A percentile compares a stretch with the other conserved stretches of the same genome.
Evolutionary conservation across 2,329 filamentous ascomycete genomes (phyloP).

Genomic region (Cladosporium sp.): DNA sequence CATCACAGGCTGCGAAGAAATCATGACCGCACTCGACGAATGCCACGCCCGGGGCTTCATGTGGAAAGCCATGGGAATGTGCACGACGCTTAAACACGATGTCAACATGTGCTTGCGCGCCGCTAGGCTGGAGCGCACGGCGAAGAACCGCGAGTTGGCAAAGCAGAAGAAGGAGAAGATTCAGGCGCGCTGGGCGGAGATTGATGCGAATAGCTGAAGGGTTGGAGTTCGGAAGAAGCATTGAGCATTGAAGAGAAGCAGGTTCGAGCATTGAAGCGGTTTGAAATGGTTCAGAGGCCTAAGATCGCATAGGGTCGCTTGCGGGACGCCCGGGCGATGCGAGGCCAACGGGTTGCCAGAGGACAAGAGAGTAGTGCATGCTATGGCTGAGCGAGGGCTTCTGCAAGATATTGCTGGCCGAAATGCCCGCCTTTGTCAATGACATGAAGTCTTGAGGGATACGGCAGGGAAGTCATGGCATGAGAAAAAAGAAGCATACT

Average conservation of each 20-base stretch:
- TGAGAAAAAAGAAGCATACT: too few species aligned
- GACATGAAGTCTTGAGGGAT: too few species aligned
- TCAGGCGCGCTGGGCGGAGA: slow-evolving; percentile 72
- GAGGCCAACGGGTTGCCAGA: too few species aligned
- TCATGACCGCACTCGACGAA: slow-evolving; percentile 91
- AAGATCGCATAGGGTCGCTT: too few species aligned
- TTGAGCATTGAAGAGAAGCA: background rate
- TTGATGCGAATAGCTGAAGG: slow-evolving; percentile 62
- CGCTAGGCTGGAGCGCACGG: slow-evolving; percentile 73
- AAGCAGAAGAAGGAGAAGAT: slow-evolving; percentile 68
- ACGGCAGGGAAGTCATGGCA: too few species aligned
- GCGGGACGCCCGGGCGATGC: too few species aligned
- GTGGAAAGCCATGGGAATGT: slow-evolving; percentile 85
- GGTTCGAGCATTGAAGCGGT: background rate
- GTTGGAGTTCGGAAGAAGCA: background rate
- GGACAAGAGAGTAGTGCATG: too few species aligned
- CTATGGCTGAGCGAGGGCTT: too few species aligned
- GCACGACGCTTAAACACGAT: slow-evolving; percentile 77
- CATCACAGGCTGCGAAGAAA: slow-evolving; percentile 76
- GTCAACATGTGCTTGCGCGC: slow-evolving; percentile 80
- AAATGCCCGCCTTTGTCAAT: too few species aligned
- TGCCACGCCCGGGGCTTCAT: slow-evolving; percentile 91
- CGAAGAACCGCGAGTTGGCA: slow-evolving; percentile 66
- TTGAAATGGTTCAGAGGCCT: too few species aligned
- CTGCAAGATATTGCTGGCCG: too few species aligned